These are phyloP conservation scores for Phytophthora melonis DNA, from an alignment of 352 stramenopile species.

Conservation along the genomic window DNA sequence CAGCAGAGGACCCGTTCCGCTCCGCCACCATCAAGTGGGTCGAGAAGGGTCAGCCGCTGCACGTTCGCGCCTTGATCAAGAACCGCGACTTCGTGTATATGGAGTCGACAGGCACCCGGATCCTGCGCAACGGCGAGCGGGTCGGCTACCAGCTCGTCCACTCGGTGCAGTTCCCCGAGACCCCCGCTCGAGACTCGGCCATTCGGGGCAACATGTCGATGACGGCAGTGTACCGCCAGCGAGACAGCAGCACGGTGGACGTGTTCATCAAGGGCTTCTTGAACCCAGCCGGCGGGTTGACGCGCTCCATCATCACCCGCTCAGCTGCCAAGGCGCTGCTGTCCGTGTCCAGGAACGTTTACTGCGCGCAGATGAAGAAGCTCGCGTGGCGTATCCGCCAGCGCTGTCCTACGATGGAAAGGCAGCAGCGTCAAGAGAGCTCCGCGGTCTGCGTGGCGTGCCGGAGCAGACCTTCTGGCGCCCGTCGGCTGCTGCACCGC, in stretches of 20 bases:
- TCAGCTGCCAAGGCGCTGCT: constrained; percentile 38
- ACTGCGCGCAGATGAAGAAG: constrained; percentile 49
- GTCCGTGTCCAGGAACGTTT: constrained; percentile 39
- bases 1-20: constrained; percentile 37
- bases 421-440: constrained; percentile 11
- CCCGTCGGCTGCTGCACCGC: constrained; percentile 21
- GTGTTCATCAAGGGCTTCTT: constrained; percentile 45
- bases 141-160: constrained; percentile 65
- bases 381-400: constrained; percentile 40
- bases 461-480: constrained; percentile 29
- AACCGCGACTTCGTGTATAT: constrained; percentile 67
- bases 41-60: constrained; percentile 37
- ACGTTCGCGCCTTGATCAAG: constrained; percentile 42
- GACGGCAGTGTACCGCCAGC: constrained; percentile 48
- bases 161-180: constrained; percentile 50
- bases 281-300: constrained; percentile 39
- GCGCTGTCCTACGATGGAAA: constrained; percentile 25
- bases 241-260: constrained; percentile 48
- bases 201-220: constrained; percentile 61
- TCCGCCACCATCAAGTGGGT: constrained; percentile 51
- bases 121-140: constrained; percentile 47
- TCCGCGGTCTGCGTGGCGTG: constrained; percentile 31
- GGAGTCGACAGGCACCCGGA: constrained; percentile 51
- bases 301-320: constrained; percentile 39
- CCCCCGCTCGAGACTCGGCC: constrained; percentile 21